Conservation (phyloP, 2,329 filamentous ascomycete species). For the Hymenoscyphus linearis region DNA sequence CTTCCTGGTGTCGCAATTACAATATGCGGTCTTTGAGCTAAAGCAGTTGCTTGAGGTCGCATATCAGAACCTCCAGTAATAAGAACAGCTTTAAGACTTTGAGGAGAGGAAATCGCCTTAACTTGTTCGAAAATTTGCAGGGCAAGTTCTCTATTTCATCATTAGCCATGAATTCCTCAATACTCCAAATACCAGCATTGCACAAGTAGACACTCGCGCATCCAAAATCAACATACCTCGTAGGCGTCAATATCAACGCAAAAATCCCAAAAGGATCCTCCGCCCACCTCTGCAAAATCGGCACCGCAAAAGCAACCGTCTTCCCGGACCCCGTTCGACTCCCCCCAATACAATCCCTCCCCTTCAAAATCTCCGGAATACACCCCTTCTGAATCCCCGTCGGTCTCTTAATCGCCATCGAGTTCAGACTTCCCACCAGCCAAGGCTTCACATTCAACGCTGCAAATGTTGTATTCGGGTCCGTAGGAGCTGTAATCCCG, state of each 20-base stretch:
- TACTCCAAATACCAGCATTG: not conserved
- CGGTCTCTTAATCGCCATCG: conserved; percentile 78
- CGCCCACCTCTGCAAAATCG: conserved; percentile 90
- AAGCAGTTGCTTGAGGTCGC: conserved; percentile 79
- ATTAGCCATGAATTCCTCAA: conserved; percentile 12
- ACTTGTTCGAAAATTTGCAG: conserved; percentile 96
- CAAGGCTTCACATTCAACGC: conserved; percentile 73
- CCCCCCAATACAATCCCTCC: conserved; percentile 90
- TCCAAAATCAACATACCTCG: conserved; percentile 45
- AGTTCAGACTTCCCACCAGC: conserved; percentile 74
- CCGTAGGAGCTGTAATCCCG: conserved; percentile 45
- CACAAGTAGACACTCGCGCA: not conserved
- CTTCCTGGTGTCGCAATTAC: conserved; percentile 93
- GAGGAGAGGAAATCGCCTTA: conserved; percentile 82
- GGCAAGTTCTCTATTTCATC: conserved; percentile 67
- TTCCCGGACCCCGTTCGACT: conserved; percentile 95
- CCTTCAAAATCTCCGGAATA: conserved; percentile 88
- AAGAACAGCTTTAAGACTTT: conserved; percentile 82
- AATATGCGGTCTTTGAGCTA: conserved; percentile 78
- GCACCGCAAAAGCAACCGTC: conserved; percentile 91
- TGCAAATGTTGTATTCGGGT: conserved; percentile 61
- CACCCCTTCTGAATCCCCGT: conserved; percentile 90
- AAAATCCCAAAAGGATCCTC: conserved; percentile 90
- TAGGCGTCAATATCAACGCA: conserved; percentile 83
- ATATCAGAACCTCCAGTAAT: conserved; percentile 92